phyloP scores from a whole-genome alignment of 768 basidiomycete species.

The Tulasnella sp. region DNA sequence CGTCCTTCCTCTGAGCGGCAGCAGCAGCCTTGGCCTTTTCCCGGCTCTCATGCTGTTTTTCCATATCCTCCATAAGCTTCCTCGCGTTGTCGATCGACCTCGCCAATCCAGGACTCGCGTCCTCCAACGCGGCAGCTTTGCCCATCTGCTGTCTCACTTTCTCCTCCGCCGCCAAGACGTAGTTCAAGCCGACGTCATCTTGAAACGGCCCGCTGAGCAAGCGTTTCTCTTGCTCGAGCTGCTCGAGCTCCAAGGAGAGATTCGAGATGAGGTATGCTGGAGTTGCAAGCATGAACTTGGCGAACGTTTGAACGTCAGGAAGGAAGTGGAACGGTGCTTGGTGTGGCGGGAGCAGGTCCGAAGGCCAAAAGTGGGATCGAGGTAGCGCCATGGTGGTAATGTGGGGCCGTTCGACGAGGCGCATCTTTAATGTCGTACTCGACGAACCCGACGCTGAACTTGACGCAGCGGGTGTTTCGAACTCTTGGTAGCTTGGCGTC shows the following conservation, averaged over 20 bases:
- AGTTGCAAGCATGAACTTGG: slow-evolving; percentile 96
- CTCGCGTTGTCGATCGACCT: slow-evolving; percentile 64
- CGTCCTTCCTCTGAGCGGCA: slow-evolving; percentile 38
- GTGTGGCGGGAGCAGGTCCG: slow-evolving; percentile 86
- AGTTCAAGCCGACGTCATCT: slow-evolving; percentile 77
- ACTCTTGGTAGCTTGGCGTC: neutral
- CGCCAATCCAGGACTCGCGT: slow-evolving; percentile 58
- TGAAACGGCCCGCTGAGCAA: slow-evolving; percentile 55
- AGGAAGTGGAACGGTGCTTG: slow-evolving; percentile 96
- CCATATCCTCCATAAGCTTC: slow-evolving; percentile 25
- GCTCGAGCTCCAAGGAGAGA: slow-evolving; percentile 70
- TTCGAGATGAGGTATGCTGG: slow-evolving; percentile 79
- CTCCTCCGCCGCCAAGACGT: slow-evolving; percentile 76
- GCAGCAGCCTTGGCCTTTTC: neutral
- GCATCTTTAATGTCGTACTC: slow-evolving; percentile 62
- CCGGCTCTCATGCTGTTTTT: neutral
- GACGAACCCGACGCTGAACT: neutral
- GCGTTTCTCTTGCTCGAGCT: slow-evolving; percentile 68
- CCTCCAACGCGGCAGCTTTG: slow-evolving; percentile 74
- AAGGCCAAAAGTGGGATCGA: slow-evolving; percentile 90
- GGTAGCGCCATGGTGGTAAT: slow-evolving; percentile 95
- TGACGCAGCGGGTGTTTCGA: neutral
- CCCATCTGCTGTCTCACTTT: slow-evolving; percentile 78
- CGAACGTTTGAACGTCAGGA: slow-evolving; percentile 83
- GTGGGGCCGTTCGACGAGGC: slow-evolving; percentile 89